Evolutionary conservation across 2,329 filamentous ascomycete species (phyloP), one percentile per base, ranked within the genome.

Genomic region (Claviceps spartinae): DNA sequence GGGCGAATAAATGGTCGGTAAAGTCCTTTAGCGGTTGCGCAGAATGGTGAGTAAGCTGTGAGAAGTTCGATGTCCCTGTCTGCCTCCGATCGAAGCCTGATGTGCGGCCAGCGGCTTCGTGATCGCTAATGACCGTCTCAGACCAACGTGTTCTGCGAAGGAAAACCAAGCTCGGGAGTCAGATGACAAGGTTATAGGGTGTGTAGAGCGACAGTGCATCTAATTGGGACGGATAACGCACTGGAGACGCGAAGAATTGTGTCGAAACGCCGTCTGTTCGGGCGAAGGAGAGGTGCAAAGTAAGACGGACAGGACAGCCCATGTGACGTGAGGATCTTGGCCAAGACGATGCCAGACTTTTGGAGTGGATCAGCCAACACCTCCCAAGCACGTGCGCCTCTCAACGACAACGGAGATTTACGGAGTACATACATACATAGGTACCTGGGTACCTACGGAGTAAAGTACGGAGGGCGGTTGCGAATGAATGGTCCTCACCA

Each of bases 311-410:
- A 22, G 22, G 57, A 54, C 51, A 57, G 63, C 56, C 54, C 65
- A 66, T 67, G 62, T 67, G 64, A 67, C 61, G 62, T 56, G 55
- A 56, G 54, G 54, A 50, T 53, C 36, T 52, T 54, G 57, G 59
- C 50, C 62, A 58, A 61, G 54, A 56, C 41, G 55, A 58, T 60
- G 58, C 54, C 54, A 51, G 52, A 52, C 55, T 7, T 45, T 45
- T 30, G 43, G 22, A 45, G 43, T 26, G 22, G 42, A 13, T n/a
- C 11, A 62, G 56, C 57, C 60, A 56, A 56, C 58, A 56, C 55
- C 58, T 60, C 9, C 30, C 30, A 34, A 34, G 30, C 30, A 34
- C 30, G 30, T 34, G 30, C 30, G 30, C 8, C 30, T 34, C 30
- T 34, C 30, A 34, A 34, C 30, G 30, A 34, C 30, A 30, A 9